A percentile compares a stretch with the other conserved stretches of the same genome.
phyloP scores from a whole-genome alignment of 306 rosid species.

The Neltuma alba region DNA sequence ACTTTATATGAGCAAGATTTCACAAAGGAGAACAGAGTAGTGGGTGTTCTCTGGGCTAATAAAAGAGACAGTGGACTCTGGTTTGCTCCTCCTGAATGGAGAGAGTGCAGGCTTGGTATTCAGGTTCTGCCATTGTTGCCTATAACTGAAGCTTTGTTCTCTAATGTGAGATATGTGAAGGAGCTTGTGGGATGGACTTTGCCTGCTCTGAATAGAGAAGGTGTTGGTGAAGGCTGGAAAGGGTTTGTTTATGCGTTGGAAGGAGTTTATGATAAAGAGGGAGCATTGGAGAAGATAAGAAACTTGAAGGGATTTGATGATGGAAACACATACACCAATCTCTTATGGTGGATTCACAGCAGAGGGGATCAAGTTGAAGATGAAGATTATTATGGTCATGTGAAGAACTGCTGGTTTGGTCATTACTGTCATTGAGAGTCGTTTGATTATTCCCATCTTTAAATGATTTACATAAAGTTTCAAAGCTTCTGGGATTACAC shows the following conservation, averaged over 20 bases:
- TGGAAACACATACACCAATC: slow-evolving; percentile 81
- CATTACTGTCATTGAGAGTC: background rate
- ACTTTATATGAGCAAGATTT: slow-evolving; percentile 61
- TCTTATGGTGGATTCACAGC: slow-evolving; percentile 94
- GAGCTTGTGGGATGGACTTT: slow-evolving; percentile 79
- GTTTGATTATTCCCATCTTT: background rate
- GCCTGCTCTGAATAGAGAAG: slow-evolving; percentile 66
- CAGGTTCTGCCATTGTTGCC: slow-evolving; percentile 80
- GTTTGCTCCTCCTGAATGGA: slow-evolving; percentile 82
- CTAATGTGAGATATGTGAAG: slow-evolving; percentile 58
- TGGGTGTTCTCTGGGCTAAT: slow-evolving; percentile 81
- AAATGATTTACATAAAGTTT: background rate
- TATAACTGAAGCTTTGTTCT: slow-evolving; percentile 66
- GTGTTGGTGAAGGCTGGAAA: slow-evolving; percentile 78
- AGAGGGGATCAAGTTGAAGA: slow-evolving; percentile 40
- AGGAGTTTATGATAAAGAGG: slow-evolving; percentile 63
- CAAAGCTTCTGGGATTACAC: background rate
- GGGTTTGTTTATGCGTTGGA: slow-evolving; percentile 86
- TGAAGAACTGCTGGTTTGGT: background rate
- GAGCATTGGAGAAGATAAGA: slow-evolving; percentile 60
- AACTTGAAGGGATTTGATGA: slow-evolving; percentile 72
- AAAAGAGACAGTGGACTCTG: slow-evolving; percentile 83
- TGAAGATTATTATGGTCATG: background rate
- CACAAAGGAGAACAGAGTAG: slow-evolving; percentile 56
- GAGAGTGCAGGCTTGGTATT: slow-evolving; percentile 78